Percentiles rank a stretch among this genome's conserved stretches.
phyloP scores from a whole-genome alignment of 2,329 filamentous ascomycete genomes.

The Tolypocladium tropicale region DNA sequence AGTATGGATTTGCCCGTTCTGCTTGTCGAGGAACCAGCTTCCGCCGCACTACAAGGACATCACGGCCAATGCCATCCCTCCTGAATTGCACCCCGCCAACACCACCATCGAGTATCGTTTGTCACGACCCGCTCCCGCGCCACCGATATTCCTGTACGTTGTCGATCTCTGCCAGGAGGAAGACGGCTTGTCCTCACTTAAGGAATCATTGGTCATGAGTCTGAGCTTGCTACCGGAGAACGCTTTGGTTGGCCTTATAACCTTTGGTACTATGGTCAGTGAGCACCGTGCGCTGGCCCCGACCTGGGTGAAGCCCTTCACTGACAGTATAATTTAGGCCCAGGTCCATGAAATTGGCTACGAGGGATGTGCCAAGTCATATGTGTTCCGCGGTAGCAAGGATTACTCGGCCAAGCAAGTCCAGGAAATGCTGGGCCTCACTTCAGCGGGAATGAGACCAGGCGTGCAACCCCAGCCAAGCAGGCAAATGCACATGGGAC shows the following conservation, averaged over 20 bases:
- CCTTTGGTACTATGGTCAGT: constrained; percentile 82
- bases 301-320: not conserved
- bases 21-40: constrained; percentile 70
- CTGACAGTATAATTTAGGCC: constrained; percentile 38
- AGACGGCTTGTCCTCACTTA: constrained; percentile 71
- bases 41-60: constrained; percentile 88
- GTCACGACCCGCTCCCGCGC: constrained; percentile 70
- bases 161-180: constrained; percentile 86
- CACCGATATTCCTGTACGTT: constrained; percentile 79
- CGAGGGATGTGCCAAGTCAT: constrained; percentile 95
- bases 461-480: constrained; percentile 65
- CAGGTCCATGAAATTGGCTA: constrained; percentile 98
- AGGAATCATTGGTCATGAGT: constrained; percentile 81
- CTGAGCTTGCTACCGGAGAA: constrained; percentile 73
- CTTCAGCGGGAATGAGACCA: constrained; percentile 62
- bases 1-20: constrained; percentile 86
- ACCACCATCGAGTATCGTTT: constrained; percentile 87
- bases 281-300: constrained; percentile 9
- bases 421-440: constrained; percentile 95
- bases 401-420: constrained; percentile 97
- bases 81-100: constrained; percentile 70
- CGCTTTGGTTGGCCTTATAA: constrained; percentile 73
- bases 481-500: constrained; percentile 64
- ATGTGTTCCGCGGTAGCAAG: constrained; percentile 95
- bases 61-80: constrained; percentile 69